These are phyloP conservation scores for Mollisiaceae sp. DNA, from an alignment of 2,329 filamentous ascomycete species.

Conservation along the genomic window DNA sequence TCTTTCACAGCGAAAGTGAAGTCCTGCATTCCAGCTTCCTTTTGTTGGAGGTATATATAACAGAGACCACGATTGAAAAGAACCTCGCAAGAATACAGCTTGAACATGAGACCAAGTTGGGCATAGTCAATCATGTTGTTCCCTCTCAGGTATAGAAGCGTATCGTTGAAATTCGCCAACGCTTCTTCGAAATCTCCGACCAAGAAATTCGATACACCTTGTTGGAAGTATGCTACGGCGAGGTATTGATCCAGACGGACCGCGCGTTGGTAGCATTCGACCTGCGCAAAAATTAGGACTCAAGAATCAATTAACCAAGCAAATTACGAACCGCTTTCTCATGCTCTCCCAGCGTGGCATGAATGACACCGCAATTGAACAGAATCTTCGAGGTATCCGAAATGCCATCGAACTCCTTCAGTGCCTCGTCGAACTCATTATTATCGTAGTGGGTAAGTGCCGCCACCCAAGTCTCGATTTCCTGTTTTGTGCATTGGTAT, in stretches of 20 bases:
- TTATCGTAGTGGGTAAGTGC: conserved; percentile 93
- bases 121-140: conserved; percentile 99
- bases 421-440: conserved; percentile 92
- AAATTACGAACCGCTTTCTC: conserved; percentile 80
- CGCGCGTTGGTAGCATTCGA: conserved; percentile 92
- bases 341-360: conserved; percentile 94
- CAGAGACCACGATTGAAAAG: conserved; percentile 96
- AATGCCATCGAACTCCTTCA: conserved; percentile 84
- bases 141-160: conserved; percentile 88
- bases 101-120: conserved; percentile 92
- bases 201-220: conserved; percentile 97
- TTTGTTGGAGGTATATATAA: conserved; percentile 95
- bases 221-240: conserved; percentile 96
- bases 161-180: conserved; percentile 98
- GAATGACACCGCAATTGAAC: conserved; percentile 98
- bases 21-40: conserved; percentile 89
- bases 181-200: conserved; percentile 97
- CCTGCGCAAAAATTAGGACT: conserved; percentile 57
- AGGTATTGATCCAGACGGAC: conserved; percentile 92
- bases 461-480: conserved; percentile 98
- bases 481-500: conserved; percentile 51
- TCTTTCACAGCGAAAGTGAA: conserved; percentile 90
- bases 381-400: conserved; percentile 96
- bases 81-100: conserved; percentile 95
- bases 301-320: conserved; percentile 14